Evolutionary conservation across 495 filamentous ascomycete genomes (phyloP), one percentile per base, ranked within the genome.

Genomic region (Xanthoparmelia taractica): DNA sequence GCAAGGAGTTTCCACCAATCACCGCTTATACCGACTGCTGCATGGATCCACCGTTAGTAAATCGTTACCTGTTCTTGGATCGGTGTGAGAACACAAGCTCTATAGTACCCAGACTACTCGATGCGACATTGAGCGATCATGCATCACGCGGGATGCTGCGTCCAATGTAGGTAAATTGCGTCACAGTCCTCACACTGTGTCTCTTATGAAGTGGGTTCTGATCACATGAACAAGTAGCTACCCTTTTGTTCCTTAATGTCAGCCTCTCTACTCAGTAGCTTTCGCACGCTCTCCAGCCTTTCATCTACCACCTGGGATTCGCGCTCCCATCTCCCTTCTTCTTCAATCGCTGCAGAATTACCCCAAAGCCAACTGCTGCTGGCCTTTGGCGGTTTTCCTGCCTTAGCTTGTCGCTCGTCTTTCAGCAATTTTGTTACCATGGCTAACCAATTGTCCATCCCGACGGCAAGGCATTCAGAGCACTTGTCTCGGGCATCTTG

Each of bases 401-500:
- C 40, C 57, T 36, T 55, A 76, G 79, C 78, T 58, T 75, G 68
- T 38, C 40, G 52, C 64, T 82, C 77, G 27, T 85, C 84, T 57
- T 74, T 72, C 34, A 84, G 78, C 45, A 91, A 77, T 20, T 76
- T 67, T 18, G 74, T 70, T 0, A 88, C 83, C 90, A 95, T 95
- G 15, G 72, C 77, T 31, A 76, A 77, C 88, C 90, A 89, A 73
- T 95, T 95, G 4, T 79, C 78, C n/a, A 91, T 74, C 6, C 87
- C 85, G 25, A 85, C 82, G 38, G 79, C 73, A 1, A 93, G 77
- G 69, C 90, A 94, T 64, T 93, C 82, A n/a, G 77, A 79, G 68
- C 90, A 94, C 48, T 75, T 80, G 43, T 76, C 75, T 61, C 80
- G 79, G 1, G 78, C 76, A 29, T 65, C 60, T 15, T 70, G 63